Evolutionary conservation across 306 rosid species (phyloP), one percentile per base, ranked within the genome.

Genomic region (Carpinus viminea): DNA sequence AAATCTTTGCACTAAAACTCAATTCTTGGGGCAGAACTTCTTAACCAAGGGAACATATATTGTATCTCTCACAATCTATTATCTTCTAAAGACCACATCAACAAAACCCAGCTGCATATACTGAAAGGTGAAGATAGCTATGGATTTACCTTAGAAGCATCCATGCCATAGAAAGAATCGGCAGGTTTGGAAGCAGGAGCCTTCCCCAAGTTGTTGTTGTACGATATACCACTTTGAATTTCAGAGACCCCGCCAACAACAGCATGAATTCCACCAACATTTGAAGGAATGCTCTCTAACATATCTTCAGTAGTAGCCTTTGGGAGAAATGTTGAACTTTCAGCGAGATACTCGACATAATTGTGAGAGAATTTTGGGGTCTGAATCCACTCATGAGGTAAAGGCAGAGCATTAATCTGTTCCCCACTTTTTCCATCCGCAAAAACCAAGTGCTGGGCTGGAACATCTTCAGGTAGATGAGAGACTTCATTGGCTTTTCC

Each of bases 301-400:
- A 78, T 70, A 64, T 82, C 84, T 70, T 88, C 86, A 11, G 77
- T 59, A 43, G 88, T 48, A 61, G 72, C 18, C 77, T 74, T 85
- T 11, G 86, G 85, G 46, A 84, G 77, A 86, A 78, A 84, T 53
- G 77, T 45, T 54, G 94, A 86, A 68, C 87, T 76, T 72, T 90
- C 96, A 2, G 90, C 71, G 51, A 89, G 86, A 85, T 74, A 94
- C 51, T 92, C 82, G 74, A 87, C 91, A 65, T 80, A 88, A 56
- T 69, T 77, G 41, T 79, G 88, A 73, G 85, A 74, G 34, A 80
- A 86, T 78, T 85, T 85, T 26, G 89, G 85, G 54, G 84, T 65
- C 60, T 77, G 80, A 79, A 70, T 78, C 96, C 90, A 82, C 64
- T 85, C 86, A 48, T 41, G 7, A 41, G 82, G 81, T 26, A 80